Evolutionary conservation across 106 monocot species (phyloP), one percentile per base, ranked within the genome.

Genomic region (Triglochin maritima): DNA sequence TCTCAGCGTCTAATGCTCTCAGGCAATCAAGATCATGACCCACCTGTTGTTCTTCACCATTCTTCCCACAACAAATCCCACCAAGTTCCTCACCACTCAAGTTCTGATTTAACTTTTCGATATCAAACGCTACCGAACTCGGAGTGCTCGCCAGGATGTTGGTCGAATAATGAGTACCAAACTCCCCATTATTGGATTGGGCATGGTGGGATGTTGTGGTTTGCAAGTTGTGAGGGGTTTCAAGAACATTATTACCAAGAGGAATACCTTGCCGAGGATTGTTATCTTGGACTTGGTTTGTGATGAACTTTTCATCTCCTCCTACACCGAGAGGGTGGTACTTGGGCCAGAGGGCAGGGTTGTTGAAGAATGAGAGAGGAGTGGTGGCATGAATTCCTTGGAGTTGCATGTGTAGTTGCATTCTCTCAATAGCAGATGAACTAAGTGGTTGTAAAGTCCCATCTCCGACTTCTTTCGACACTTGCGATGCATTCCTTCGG

Each of bases 321-420:
- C 46, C 9, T 14, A 48, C 64, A 3, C 16, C 64, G 9, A 49
- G 47, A 14, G 64, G 48, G 46, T 49, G 64, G 8, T 48, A 9
- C 9, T 49, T 64, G 47, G 63, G 73, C 74, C 74, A 66, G 9
- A 56, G 12, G 9, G 58, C 58, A 44, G 57, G 58, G n/a, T 57
- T 48, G 46, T 66, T 66, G 55, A 44, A 44, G 7, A 73, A 74
- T 29, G 73, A 71, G 50, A 71, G 61, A 15, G 60, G 56, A 44
- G 12, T 55, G 11, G 29, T 17, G 65, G 29, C 29, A 29, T 29
- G 29, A 1, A 17, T 47, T 47, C 74, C 66, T n/a, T 74, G 65
- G 49, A 74, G 74, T 47, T 57, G 66, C 14, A 66, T 48, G 29
- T 74, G 66, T 65, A 74, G 74, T 58, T 66, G 74, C 66, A 74